Evolutionary conservation across 2,329 filamentous ascomycete genomes (phyloP).

Genomic region (Chrysosporium keratinophilum): DNA sequence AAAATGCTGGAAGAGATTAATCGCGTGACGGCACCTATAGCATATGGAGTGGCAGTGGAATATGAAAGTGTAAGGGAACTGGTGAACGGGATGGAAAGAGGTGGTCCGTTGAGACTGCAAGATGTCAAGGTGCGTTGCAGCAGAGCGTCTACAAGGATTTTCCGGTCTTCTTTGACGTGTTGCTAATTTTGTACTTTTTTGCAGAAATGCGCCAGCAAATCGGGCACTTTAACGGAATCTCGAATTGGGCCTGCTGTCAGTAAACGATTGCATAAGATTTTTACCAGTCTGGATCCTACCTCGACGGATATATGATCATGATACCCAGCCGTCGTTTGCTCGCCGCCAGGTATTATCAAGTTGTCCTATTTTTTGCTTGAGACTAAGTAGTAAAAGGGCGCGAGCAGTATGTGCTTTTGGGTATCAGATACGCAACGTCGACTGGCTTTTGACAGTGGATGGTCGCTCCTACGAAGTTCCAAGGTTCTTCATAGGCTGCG

Average conservation of each 20-base stretch:
- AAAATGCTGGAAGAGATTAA: slow-evolving; percentile 67
- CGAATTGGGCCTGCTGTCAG: slow-evolving; percentile 41
- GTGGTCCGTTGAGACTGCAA: slow-evolving; percentile 54
- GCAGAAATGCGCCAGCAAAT: slow-evolving; percentile 41
- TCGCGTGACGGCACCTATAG: slow-evolving; percentile 61
- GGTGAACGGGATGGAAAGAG: slow-evolving; percentile 47
- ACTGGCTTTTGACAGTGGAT: no score
- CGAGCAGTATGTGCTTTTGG: no score
- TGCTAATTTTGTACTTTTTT: not conserved
- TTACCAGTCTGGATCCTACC: slow-evolving; percentile 37
- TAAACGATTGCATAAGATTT: slow-evolving; percentile 40
- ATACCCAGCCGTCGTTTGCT: not conserved
- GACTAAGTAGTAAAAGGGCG: no score
- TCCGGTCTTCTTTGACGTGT: not conserved
- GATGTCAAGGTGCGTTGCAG: slow-evolving; percentile 39
- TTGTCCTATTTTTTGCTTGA: no score
- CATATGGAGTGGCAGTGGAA: slow-evolving; percentile 55
- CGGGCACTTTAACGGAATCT: slow-evolving; percentile 36
- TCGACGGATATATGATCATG: slow-evolving; percentile 34
- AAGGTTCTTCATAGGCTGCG: no score
- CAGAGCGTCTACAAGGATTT: not conserved
- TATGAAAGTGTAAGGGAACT: slow-evolving; percentile 51
- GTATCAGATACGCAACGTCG: no score
- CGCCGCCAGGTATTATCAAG: no score
- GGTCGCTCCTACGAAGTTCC: no score